Evolutionary conservation across 2,329 filamentous ascomycete genomes (phyloP), one percentile per base, ranked within the genome.

Genomic region (Trichoderma afroharzianum): DNA sequence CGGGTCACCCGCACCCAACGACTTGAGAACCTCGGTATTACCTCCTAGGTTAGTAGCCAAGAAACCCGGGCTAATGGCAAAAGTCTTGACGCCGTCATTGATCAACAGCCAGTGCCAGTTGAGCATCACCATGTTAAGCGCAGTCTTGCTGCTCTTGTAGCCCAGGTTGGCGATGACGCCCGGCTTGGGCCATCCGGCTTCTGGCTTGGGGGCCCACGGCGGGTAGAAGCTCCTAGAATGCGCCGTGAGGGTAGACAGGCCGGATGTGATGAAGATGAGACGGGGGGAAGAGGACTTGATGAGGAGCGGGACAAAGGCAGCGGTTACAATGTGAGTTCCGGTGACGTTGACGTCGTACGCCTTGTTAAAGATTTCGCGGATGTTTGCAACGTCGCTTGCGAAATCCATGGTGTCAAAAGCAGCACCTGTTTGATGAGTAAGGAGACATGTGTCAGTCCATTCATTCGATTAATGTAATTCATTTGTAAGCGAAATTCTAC

Each of bases 131-230:
- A 80, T 79, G 72, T 78, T 79, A 57, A 80, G 73, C 2, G 75
- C 77, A 6, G 74, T 66, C 72, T 80, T 80, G 67, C 74, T 72
- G 12, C 73, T 72, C 6, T 74, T 72, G 63, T 79, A 79, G 14
- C 75, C 76, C 50, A 73, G 26, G 14, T 28, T 58, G 3, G 58
- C 67, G 2, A 73, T 71, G 8, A 85, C 83, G 70, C 85, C 43
- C 79, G 86, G 87, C 78, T 87, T 87, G 1, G 85, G 85, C 85
- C 86, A 88, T 1, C 85, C 85, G 6, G 79, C 78, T 4, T 75
- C 73, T 3, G 80, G 78, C 3, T 70, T 70, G 28, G 57, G 70
- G 33, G 75, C 79, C 21, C 55, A 76, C 11, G 74, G 74, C 6
- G 74, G 77, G 15, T 79, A 75, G 50, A 76, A 74, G 4, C 61